These are phyloP conservation scores for Boletus semigastroideus DNA, from an alignment of 1,284 basidiomycete genomes.

Conservation along the genomic window DNA sequence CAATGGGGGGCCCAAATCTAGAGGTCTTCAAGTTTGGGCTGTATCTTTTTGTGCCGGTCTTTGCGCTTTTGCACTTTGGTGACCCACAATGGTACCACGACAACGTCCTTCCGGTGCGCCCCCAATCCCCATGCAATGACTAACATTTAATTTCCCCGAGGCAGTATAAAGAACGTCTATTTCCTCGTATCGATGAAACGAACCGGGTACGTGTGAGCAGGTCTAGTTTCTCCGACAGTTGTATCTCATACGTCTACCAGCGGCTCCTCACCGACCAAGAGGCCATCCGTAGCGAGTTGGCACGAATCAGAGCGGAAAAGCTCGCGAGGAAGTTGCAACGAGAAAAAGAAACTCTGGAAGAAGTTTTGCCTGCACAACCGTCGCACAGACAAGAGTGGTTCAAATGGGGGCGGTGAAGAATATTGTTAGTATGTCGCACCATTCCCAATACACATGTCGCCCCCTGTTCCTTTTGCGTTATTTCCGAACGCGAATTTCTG, in stretches of 20 bases:
- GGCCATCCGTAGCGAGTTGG: constrained; percentile 64
- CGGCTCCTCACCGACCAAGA: constrained; percentile 63
- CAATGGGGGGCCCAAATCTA: constrained; percentile 77
- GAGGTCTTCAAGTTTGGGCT: constrained; percentile 88
- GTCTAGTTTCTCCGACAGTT: not conserved
- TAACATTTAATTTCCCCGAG: not conserved
- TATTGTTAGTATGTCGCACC: not conserved
- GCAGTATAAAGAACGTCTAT: constrained; percentile 72
- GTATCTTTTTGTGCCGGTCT: constrained; percentile 87
- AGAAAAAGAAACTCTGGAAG: constrained; percentile 36
- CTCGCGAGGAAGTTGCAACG: constrained; percentile 44
- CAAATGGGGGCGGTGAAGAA: constrained; percentile 26
- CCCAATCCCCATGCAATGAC: not conserved
- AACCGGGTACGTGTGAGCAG: constrained; percentile 43
- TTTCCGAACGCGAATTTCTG: constrained; percentile 31
- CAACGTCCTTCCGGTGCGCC: constrained; percentile 76
- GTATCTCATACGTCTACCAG: constrained; percentile 34
- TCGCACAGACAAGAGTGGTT: constrained; percentile 26
- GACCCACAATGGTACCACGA: constrained; percentile 86
- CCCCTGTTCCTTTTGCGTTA: not conserved
- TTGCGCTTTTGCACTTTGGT: constrained; percentile 84
- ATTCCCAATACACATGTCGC: not conserved
- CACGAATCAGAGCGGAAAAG: constrained; percentile 65
- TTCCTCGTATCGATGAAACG: constrained; percentile 60
- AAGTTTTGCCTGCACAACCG: constrained; percentile 17